Percentiles rank a stretch among this genome's conserved stretches.
Evolutionary conservation across 1,284 basidiomycete species (phyloP).

Genomic region (Ceratorhiza oryzae-sativae): DNA sequence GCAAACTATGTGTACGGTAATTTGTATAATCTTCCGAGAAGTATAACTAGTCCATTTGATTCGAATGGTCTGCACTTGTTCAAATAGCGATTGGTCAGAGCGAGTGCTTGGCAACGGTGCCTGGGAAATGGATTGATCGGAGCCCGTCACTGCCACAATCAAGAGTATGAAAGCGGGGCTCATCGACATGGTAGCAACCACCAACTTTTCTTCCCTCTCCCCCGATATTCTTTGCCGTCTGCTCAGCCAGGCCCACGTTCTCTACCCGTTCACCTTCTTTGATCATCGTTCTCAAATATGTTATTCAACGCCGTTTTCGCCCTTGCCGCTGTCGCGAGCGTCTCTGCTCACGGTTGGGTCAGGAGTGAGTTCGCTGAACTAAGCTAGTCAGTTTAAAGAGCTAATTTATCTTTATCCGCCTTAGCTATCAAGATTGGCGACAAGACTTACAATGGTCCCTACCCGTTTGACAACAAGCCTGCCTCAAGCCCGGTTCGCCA

Average conservation of each 20-base stretch:
- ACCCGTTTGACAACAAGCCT: constrained; percentile 47
- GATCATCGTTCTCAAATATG: neutral
- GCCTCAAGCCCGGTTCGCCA: constrained; percentile 65
- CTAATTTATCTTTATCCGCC: too few relatives aligned
- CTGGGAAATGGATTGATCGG: too few relatives aligned
- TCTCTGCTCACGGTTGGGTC: constrained; percentile 24
- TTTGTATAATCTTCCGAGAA: too few relatives aligned
- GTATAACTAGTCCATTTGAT: too few relatives aligned
- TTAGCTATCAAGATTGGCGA: constrained; percentile 63
- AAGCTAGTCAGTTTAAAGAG: too few relatives aligned
- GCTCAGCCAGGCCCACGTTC: constrained; percentile 19
- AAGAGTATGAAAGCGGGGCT: too few relatives aligned
- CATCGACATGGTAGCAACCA: too few relatives aligned
- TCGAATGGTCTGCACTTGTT: too few relatives aligned
- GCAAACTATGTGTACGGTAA: too few relatives aligned
- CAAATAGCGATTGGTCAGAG: too few relatives aligned
- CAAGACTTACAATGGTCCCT: constrained; percentile 61
- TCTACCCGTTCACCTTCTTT: neutral
- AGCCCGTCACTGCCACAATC: too few relatives aligned
- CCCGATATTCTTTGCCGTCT: neutral
- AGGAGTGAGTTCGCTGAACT: neutral
- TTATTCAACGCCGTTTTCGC: constrained; percentile 23
- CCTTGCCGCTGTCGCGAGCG: constrained; percentile 28
- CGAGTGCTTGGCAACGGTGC: too few relatives aligned
- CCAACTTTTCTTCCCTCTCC: neutral